A percentile compares a stretch with the other conserved stretches of the same genome.
Evolutionary conservation across 208 protist species (phyloP).

Genomic region (Trypanosoma vivax): DNA sequence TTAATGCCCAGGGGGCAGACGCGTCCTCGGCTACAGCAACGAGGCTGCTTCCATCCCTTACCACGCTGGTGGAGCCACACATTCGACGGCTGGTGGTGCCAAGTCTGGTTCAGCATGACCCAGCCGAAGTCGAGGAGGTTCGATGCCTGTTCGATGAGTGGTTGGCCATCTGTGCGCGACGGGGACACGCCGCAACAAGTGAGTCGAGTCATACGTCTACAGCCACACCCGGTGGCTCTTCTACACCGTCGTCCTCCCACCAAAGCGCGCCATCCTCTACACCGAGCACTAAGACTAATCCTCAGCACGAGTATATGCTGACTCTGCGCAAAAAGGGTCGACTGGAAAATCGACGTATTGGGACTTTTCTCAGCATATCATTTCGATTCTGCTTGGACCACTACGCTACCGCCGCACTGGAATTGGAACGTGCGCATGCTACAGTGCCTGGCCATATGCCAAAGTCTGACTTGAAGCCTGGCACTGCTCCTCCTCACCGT

Average conservation of each 20-base stretch:
- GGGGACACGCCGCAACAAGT: conserved; percentile 10
- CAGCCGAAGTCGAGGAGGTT: conserved; percentile 53
- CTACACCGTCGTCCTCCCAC: neutral
- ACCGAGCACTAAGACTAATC: conserved; percentile 22
- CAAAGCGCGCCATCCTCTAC: neutral
- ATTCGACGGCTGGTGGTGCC: conserved; percentile 52
- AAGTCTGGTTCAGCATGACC: conserved; percentile 19
- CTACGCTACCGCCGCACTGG: conserved; percentile 69
- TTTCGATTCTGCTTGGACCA: conserved; percentile 88
- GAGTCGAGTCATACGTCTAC: neutral
- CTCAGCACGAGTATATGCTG: conserved; percentile 60
- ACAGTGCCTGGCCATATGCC: conserved; percentile 3
- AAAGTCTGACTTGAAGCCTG: conserved; percentile 34
- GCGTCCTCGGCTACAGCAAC: conserved; percentile 16
- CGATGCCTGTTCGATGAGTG: conserved; percentile 73
- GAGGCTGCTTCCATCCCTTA: conserved; percentile 45
- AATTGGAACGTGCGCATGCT: conserved; percentile 62
- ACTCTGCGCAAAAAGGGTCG: conserved; percentile 76
- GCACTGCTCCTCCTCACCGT: conserved; percentile 61
- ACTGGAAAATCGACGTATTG: conserved; percentile 72
- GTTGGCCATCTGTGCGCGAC: conserved; percentile 38
- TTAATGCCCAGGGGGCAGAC: conserved; percentile 2
- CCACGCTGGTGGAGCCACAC: conserved; percentile 32
- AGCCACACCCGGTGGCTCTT: neutral
- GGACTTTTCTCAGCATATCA: conserved; percentile 75